Conservation (phyloP, 257 asterid genomes). For the Ballota nigra region DNA sequence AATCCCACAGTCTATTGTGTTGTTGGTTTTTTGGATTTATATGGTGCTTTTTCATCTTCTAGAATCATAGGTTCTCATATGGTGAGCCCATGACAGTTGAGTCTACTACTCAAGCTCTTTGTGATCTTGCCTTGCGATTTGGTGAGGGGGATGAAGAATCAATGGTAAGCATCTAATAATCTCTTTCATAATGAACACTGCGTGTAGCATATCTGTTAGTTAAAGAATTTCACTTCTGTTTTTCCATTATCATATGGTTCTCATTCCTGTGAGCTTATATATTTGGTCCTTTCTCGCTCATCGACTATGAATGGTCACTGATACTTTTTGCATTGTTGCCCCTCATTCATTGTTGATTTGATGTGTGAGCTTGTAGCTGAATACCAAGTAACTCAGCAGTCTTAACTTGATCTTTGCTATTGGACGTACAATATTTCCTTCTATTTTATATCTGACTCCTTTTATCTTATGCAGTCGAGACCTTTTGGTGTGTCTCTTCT, state of each 20-base stretch:
- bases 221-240: neutral
- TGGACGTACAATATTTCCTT: slow-evolving; percentile 5
- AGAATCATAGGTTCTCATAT: slow-evolving; percentile 94
- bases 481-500: slow-evolving; percentile 96
- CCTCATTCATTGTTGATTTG: neutral
- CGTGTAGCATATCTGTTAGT: neutral
- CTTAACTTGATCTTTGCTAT: neutral
- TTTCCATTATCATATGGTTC: neutral
- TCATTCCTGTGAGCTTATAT: neutral
- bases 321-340: neutral
- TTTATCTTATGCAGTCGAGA: slow-evolving; percentile 64
- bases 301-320: neutral
- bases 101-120: slow-evolving; percentile 93
- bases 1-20: neutral
- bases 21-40: neutral
- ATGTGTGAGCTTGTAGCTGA: neutral
- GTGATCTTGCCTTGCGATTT: slow-evolving; percentile 92
- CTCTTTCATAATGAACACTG: slow-evolving; percentile 2
- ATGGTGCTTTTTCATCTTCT: slow-evolving; percentile 9
- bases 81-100: slow-evolving; percentile 99
- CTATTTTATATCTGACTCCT: slow-evolving; percentile 1
- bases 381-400: neutral
- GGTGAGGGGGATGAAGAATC: slow-evolving; percentile 99
- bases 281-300: neutral
- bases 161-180: slow-evolving; percentile 36